These are phyloP conservation scores for Alternaria consortialis DNA, from an alignment of 2,329 filamentous ascomycete genomes.

Conservation along the genomic window DNA sequence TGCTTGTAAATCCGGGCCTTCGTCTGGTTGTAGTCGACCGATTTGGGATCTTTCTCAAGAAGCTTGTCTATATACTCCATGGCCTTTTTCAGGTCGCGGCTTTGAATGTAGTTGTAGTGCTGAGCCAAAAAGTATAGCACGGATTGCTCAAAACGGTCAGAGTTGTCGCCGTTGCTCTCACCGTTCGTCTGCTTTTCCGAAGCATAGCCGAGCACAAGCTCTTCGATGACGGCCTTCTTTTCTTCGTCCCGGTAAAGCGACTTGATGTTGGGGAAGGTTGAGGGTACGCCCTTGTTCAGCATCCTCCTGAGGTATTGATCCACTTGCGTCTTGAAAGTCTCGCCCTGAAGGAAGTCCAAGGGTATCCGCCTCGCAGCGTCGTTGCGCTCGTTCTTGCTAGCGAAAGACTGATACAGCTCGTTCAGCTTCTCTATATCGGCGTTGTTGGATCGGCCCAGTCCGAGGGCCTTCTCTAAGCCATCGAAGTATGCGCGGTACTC, in stretches of 20 bases:
- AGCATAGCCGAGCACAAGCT: conserved; percentile 81
- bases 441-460: conserved; percentile 67
- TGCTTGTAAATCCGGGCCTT: conserved; percentile 97
- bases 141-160: conserved; percentile 73
- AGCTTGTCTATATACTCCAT: conserved; percentile 84
- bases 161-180: conserved; percentile 62
- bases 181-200: conserved; percentile 65
- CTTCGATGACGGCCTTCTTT: conserved; percentile 80
- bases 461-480: conserved; percentile 74
- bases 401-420: conserved; percentile 82
- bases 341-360: conserved; percentile 83
- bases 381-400: conserved; percentile 79
- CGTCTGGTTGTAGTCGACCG: conserved; percentile 92
- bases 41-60: conserved; percentile 78
- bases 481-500: conserved; percentile 90
- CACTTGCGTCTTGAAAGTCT: conserved; percentile 80
- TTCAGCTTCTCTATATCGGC: conserved; percentile 74
- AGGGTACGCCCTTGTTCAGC: conserved; percentile 92
- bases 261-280: conserved; percentile 96
- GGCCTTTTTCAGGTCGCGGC: conserved; percentile 83
- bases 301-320: conserved; percentile 82
- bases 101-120: conserved; percentile 93
- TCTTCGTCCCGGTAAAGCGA: conserved; percentile 80
- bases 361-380: conserved; percentile 89
- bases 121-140: conserved; percentile 94